Evolutionary conservation across 495 filamentous ascomycete species (phyloP).

Genomic region (Trichoderma asperelloides): DNA sequence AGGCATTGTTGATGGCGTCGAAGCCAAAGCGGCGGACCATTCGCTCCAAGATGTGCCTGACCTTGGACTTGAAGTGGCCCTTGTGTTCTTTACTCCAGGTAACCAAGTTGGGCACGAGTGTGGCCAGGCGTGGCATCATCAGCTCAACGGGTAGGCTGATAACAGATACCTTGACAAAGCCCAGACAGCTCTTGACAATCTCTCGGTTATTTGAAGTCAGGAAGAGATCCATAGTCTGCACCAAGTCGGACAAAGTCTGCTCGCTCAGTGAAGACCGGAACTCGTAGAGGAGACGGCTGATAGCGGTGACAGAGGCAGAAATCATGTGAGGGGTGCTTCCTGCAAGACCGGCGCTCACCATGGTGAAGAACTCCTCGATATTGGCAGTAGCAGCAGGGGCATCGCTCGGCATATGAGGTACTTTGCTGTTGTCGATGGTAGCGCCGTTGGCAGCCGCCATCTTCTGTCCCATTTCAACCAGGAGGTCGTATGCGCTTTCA

Average conservation of each 20-base stretch:
- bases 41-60: constrained; percentile 93
- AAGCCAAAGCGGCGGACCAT: constrained; percentile 86
- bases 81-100: constrained; percentile 97
- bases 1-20: constrained; percentile 61
- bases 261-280: constrained; percentile 54
- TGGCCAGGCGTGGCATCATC: constrained; percentile 61
- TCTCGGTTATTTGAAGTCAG: constrained; percentile 91
- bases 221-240: constrained; percentile 89
- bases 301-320: constrained; percentile 82
- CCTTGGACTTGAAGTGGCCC: constrained; percentile 87
- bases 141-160: constrained; percentile 70
- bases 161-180: constrained; percentile 92
- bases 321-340: constrained; percentile 91
- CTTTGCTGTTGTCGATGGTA: constrained; percentile 70
- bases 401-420: constrained; percentile 72
- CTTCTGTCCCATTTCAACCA: constrained; percentile 78
- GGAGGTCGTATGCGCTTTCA: constrained; percentile 77
- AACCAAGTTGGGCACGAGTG: constrained; percentile 81
- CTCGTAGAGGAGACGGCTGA: constrained; percentile 85
- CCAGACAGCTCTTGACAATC: constrained; percentile 84
- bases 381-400: constrained; percentile 67
- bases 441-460: constrained; percentile 61
- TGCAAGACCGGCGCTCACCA: constrained; percentile 92
- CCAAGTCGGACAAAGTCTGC: constrained; percentile 60
- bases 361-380: constrained; percentile 94